Conservation (phyloP, 306 rosid species). For the Urtica urens region DNA sequence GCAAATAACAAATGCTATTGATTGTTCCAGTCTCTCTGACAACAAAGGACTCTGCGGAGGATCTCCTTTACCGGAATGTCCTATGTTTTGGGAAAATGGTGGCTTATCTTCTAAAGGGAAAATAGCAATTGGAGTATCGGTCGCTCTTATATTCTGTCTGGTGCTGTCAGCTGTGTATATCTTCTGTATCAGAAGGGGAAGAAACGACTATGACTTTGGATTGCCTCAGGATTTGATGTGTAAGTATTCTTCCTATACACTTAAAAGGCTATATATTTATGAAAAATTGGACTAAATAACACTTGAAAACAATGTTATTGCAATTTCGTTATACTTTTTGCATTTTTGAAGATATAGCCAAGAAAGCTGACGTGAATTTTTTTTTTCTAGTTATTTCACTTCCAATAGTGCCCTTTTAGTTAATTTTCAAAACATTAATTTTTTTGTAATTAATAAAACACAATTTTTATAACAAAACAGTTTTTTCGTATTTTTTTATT, state of each 20-base stretch:
- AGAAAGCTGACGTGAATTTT: too few species aligned
- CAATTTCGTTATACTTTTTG: too few species aligned
- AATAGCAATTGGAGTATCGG: constrained; percentile 63
- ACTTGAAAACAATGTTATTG: too few species aligned
- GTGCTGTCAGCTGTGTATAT: constrained; percentile 48
- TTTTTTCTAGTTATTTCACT: too few species aligned
- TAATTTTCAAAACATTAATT: too few species aligned
- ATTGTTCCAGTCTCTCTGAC: constrained; percentile 52
- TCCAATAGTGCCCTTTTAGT: too few species aligned
- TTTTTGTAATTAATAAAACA: too few species aligned
- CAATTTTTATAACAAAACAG: too few species aligned
- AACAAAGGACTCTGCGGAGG: constrained; percentile 87
- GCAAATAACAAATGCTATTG: background rate
- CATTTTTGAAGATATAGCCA: too few species aligned
- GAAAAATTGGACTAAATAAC: too few species aligned
- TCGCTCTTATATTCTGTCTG: constrained; percentile 39
- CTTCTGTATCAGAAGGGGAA: constrained; percentile 54
- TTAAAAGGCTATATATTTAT: constrained; percentile 9
- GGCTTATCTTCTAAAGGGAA: constrained; percentile 59
- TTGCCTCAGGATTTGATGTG: constrained; percentile 80
- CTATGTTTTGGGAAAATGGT: constrained; percentile 80
- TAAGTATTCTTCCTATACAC: constrained; percentile 34
- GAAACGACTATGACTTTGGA: constrained; percentile 80
- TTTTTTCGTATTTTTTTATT: too few species aligned
- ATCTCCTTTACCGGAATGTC: constrained; percentile 60